Conservation (phyloP, 2,329 filamentous ascomycete species). For the Fusarium sacchari region DNA sequence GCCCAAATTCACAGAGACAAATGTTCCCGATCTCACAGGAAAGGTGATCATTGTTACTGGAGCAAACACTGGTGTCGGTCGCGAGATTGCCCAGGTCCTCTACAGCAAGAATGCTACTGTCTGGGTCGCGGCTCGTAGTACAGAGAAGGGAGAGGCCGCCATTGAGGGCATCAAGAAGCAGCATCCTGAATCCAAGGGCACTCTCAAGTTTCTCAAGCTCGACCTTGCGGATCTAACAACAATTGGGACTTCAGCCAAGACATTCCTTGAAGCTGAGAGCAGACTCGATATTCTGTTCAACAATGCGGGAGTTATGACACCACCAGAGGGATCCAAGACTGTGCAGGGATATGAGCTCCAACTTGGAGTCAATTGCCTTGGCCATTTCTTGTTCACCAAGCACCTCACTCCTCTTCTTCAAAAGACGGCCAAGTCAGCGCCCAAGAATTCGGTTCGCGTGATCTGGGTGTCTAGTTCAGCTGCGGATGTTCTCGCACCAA, state of each 20-base stretch:
- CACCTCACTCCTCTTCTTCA: slow-evolving; percentile 51
- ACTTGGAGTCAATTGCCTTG: slow-evolving; percentile 54
- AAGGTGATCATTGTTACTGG: slow-evolving; percentile 67
- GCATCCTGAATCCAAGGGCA: slow-evolving; percentile 51
- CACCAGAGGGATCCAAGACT: slow-evolving; percentile 53
- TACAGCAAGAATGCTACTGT: slow-evolving; percentile 64
- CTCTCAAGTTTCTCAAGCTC: slow-evolving; percentile 56
- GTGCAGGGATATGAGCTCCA: slow-evolving; percentile 56
- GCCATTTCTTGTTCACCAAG: slow-evolving; percentile 54
- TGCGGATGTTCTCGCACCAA: slow-evolving; percentile 38
- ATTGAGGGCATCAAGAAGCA: slow-evolving; percentile 55
- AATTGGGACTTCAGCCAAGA: slow-evolving; percentile 46
- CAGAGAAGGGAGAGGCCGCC: slow-evolving; percentile 56
- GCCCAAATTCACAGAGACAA: slow-evolving; percentile 56
- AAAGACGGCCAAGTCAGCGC: slow-evolving; percentile 47
- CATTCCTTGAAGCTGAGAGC: slow-evolving; percentile 45
- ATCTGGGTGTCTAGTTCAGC: slow-evolving; percentile 48
- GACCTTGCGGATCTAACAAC: slow-evolving; percentile 55
- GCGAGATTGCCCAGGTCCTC: slow-evolving; percentile 62
- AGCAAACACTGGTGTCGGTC: slow-evolving; percentile 57
- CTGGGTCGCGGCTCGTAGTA: slow-evolving; percentile 63
- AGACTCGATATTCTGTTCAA: slow-evolving; percentile 56
- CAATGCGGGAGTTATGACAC: slow-evolving; percentile 57
- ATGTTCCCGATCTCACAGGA: slow-evolving; percentile 66
- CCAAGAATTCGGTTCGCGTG: slow-evolving; percentile 45